These are phyloP conservation scores for Didymella lethalis DNA, from an alignment of 2,329 filamentous ascomycete genomes.

Conservation along the genomic window DNA sequence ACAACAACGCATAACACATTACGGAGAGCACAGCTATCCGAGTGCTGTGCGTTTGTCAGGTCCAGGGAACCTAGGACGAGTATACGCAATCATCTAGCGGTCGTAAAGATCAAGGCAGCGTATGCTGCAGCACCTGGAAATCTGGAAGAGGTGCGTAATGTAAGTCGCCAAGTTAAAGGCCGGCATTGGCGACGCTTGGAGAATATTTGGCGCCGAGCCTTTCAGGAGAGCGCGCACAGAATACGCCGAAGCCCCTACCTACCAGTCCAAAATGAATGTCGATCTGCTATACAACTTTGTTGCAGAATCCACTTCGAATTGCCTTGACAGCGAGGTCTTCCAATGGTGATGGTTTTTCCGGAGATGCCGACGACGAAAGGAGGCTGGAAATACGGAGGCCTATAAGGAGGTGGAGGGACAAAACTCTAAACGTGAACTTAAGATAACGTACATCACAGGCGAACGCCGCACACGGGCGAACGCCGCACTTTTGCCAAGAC, in stretches of 20 bases:
- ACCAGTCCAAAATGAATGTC: background rate
- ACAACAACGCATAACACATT: slow-evolving; percentile 2
- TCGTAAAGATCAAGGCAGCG: slow-evolving; percentile 5
- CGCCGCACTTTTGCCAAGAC: no score
- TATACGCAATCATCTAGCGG: slow-evolving; percentile 9
- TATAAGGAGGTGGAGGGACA: no score
- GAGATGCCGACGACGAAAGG: background rate
- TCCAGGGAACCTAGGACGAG: background rate
- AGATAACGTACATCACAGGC: no score
- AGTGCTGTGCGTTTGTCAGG: slow-evolving; percentile 9
- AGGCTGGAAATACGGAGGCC: no score
- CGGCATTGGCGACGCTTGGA: slow-evolving; percentile 25
- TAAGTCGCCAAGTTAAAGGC: slow-evolving; percentile 23
- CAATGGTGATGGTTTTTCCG: background rate
- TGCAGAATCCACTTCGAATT: background rate
- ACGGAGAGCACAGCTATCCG: background rate
- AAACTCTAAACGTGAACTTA: no score
- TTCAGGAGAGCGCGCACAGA: slow-evolving; percentile 5
- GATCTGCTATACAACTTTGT: background rate
- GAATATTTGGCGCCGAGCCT: slow-evolving; percentile 7
- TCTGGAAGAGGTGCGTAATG: slow-evolving; percentile 22
- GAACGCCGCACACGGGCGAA: no score
- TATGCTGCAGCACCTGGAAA: background rate
- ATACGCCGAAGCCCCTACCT: background rate
- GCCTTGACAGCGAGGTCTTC: no score